Percentiles rank a stretch among this genome's conserved stretches.
Conservation (phyloP, 2,329 filamentous ascomycete species). For the Akanthomyces dipterigenus region DNA sequence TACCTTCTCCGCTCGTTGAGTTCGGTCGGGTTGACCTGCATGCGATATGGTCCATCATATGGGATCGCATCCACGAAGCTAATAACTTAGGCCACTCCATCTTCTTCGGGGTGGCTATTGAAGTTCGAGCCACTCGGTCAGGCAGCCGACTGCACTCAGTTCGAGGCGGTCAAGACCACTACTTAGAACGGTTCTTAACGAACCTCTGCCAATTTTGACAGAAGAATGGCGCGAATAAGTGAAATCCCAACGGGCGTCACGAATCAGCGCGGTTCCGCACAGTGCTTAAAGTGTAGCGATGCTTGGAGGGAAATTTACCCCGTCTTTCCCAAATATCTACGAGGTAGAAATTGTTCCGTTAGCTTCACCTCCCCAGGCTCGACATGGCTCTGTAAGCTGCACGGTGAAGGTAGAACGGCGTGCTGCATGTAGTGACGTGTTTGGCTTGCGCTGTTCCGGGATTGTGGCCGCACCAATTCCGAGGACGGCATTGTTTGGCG, state of each 20-base stretch:
- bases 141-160: background rate
- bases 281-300: background rate
- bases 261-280: background rate
- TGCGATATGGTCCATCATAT: constrained; percentile 9
- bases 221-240: background rate
- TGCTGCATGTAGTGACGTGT: background rate
- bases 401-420: background rate
- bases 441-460: background rate
- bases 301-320: background rate
- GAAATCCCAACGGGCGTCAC: background rate
- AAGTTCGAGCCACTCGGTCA: background rate
- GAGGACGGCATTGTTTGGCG: background rate
- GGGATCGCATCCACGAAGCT: background rate
- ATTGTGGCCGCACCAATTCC: constrained; percentile 4
- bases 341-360: background rate
- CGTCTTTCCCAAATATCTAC: background rate
- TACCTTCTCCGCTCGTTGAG: background rate
- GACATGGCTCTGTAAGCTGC: background rate
- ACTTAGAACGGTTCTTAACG: background rate
- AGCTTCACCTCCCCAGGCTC: background rate
- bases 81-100: background rate
- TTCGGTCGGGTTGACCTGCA: constrained; percentile 4
- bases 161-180: constrained; percentile 4
- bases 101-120: constrained; percentile 1
- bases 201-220: background rate